These are phyloP conservation scores for Lanmaoa rubissima DNA, from an alignment of 768 basidiomycete genomes.

Conservation along the genomic window DNA sequence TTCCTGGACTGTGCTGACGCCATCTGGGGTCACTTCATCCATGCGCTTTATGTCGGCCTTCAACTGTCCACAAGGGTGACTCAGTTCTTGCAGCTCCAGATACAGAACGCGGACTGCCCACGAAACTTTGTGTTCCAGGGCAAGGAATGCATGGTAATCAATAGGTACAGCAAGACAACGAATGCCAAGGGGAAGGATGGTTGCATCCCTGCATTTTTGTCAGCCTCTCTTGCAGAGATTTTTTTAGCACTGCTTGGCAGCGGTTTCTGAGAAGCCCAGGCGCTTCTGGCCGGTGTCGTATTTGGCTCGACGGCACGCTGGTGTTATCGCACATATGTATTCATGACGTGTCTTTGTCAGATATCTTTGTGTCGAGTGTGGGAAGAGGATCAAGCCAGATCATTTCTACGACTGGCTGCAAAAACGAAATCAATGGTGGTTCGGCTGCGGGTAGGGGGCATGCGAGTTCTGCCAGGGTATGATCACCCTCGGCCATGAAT, in stretches of 20 bases:
- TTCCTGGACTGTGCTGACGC: not conserved
- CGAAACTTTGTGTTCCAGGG: conserved; percentile 8
- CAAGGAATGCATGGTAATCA: not conserved
- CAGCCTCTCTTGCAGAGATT: not conserved
- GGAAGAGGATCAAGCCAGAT: not conserved
- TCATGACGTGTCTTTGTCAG: not conserved
- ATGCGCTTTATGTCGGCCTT: not conserved
- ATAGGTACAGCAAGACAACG: conserved; percentile 8
- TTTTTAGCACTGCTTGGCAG: not conserved
- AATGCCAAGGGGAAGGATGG: not conserved
- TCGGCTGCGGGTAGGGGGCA: conserved; percentile 1
- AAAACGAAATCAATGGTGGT: not conserved
- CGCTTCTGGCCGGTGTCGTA: not conserved
- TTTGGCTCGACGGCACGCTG: not conserved
- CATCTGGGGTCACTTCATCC: not conserved
- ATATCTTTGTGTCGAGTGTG: not conserved
- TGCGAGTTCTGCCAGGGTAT: conserved; percentile 6
- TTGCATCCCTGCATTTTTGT: conserved; percentile 5
- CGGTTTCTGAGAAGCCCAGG: conserved; percentile 7
- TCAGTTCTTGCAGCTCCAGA: not conserved
- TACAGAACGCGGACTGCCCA: not conserved
- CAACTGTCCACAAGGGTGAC: not conserved
- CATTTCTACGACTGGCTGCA: not conserved
- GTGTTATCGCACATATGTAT: too few species aligned
- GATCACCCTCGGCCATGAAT: not conserved